A percentile compares a stretch with the other conserved stretches of the same genome.
These are phyloP conservation scores for Lactarius sp. DNA, from an alignment of 768 basidiomycete species.

Conservation along the genomic window DNA sequence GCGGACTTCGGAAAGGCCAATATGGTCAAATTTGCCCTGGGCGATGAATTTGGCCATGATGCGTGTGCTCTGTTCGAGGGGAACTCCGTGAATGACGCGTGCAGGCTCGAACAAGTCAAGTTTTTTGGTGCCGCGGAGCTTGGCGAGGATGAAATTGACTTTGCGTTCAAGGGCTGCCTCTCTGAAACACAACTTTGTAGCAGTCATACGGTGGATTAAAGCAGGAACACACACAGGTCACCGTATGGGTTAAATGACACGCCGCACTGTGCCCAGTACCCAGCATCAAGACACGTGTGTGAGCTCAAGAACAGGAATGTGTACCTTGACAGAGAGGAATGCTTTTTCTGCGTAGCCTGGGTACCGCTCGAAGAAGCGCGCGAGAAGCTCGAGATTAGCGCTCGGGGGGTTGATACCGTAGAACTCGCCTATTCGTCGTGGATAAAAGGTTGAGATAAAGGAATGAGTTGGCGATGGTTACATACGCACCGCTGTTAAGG, in stretches of 20 bases:
- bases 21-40: conserved; percentile 55
- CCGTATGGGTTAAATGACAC: conserved; percentile 15
- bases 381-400: conserved; percentile 46
- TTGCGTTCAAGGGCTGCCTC: conserved; percentile 18
- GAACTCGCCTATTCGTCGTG: conserved; percentile 44
- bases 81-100: conserved; percentile 40
- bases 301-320: background rate
- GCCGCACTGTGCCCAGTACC: conserved; percentile 10
- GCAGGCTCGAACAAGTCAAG: conserved; percentile 58
- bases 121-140: conserved; percentile 49
- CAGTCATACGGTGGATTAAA: background rate
- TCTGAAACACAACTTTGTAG: background rate
- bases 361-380: conserved; percentile 45
- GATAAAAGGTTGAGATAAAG: background rate
- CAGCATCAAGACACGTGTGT: background rate
- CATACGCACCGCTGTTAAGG: conserved; percentile 44
- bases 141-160: conserved; percentile 20
- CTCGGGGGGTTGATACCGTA: conserved; percentile 44
- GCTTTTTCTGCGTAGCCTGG: conserved; percentile 43
- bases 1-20: conserved; percentile 54
- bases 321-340: conserved; percentile 48
- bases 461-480: background rate
- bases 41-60: conserved; percentile 42
- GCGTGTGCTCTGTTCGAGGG: conserved; percentile 45
- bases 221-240: conserved; percentile 12